A percentile compares a stretch with the other conserved stretches of the same genome.
phyloP scores from a whole-genome alignment of 345 rosid species.

The Excoecaria cochinchinensis region DNA sequence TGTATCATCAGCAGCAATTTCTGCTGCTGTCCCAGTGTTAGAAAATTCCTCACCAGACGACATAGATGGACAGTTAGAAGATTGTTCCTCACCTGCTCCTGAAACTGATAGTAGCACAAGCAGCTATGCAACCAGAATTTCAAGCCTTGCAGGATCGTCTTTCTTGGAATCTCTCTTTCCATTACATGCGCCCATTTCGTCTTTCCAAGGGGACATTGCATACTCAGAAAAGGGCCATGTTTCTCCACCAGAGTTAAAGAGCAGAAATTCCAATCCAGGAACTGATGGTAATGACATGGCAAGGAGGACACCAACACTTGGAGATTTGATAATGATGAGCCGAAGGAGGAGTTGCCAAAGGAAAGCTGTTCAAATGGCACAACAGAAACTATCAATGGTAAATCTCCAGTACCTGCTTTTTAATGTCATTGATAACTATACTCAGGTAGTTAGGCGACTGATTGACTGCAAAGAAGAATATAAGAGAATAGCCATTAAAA shows the following conservation, averaged over 20 bases:
- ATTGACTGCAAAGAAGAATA: conserved; percentile 1
- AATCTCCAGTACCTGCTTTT: conserved; percentile 21
- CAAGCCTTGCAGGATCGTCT: conserved; percentile 68
- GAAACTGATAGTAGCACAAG: conserved; percentile 59
- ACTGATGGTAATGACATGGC: conserved; percentile 24
- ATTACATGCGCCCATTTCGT: conserved; percentile 45
- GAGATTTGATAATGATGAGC: conserved; percentile 83
- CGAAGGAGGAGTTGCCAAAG: conserved; percentile 66
- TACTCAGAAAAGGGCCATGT: conserved; percentile 23
- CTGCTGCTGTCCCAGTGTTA: conserved; percentile 44
- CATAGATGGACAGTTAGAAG: conserved; percentile 25
- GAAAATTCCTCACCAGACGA: conserved; percentile 22
- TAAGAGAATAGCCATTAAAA: neutral
- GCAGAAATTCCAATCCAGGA: conserved; percentile 19
- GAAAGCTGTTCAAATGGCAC: conserved; percentile 56
- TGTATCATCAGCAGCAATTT: conserved; percentile 29
- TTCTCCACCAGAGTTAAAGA: conserved; percentile 24
- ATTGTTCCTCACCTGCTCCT: conserved; percentile 52
- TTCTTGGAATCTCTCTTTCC: conserved; percentile 90
- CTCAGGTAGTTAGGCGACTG: neutral
- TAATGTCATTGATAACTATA: neutral
- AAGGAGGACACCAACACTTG: conserved; percentile 64
- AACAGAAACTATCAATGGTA: conserved; percentile 59
- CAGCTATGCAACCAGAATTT: conserved; percentile 63
- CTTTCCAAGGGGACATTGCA: conserved; percentile 38